Percentiles rank a stretch among this genome's conserved stretches.
These are phyloP conservation scores for Penicillium ochrochloron DNA, from an alignment of 495 filamentous ascomycete species.

Conservation along the genomic window DNA sequence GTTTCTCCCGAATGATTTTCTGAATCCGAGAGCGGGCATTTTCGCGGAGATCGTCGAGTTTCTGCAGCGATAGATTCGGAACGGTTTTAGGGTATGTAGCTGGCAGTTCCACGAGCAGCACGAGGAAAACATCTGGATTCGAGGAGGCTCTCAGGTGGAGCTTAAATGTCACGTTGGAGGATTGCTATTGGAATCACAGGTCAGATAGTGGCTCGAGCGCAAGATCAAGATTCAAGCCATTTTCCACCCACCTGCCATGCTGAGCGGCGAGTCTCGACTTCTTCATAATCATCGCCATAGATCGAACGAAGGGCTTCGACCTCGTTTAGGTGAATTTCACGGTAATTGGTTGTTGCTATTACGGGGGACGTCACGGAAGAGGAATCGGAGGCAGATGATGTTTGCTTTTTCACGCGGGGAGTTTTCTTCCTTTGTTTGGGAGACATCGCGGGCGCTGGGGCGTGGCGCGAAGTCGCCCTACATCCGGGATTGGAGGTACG, in stretches of 20 bases:
- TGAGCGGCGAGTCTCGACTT: conserved; percentile 69
- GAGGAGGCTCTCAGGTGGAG: conserved; percentile 74
- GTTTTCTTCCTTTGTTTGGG: conserved; percentile 53
- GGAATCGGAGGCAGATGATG: conserved; percentile 35
- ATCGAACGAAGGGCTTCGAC: conserved; percentile 86
- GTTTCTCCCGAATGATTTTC: conserved; percentile 69
- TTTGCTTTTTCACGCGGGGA: conserved; percentile 40
- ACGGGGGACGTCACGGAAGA: conserved; percentile 35
- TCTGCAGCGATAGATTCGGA: conserved; percentile 71
- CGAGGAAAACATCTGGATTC: conserved; percentile 66
- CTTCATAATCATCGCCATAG: conserved; percentile 86
- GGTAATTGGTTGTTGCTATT: conserved; percentile 65
- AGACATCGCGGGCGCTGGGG: conserved; percentile 52
- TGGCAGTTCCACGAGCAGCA: conserved; percentile 73
- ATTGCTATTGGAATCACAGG: conserved; percentile 56
- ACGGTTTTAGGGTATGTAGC: conserved; percentile 91
- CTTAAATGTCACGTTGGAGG: conserved; percentile 76
- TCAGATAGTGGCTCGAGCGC: conserved; percentile 9
- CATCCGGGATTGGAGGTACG: conserved; percentile 29
- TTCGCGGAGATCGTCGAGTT: conserved; percentile 65
- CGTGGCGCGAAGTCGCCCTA: conserved; percentile 42
- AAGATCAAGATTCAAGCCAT: not conserved
- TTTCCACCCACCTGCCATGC: conserved; percentile 78
- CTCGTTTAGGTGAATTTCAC: conserved; percentile 85
- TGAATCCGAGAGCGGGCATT: conserved; percentile 69